These are phyloP conservation scores for Dioscorea alata DNA, from an alignment of 106 monocot genomes.

Conservation along the genomic window DNA sequence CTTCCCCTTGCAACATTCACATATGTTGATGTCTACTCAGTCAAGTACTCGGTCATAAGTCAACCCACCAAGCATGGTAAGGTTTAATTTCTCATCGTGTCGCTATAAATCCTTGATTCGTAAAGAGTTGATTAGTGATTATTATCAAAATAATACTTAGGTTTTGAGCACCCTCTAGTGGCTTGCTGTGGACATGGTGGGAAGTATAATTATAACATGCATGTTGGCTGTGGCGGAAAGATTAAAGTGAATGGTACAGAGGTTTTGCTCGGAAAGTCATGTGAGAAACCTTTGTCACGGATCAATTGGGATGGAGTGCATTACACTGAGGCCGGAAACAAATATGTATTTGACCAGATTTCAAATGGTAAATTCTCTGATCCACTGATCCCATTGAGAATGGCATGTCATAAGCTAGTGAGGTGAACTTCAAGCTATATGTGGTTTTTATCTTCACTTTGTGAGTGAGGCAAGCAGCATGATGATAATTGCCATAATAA, in stretches of 20 bases:
- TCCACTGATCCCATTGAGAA: constrained; percentile 24
- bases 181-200: constrained; percentile 69
- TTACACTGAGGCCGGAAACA: constrained; percentile 39
- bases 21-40: constrained; percentile 87
- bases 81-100: neutral
- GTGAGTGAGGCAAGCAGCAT: no score
- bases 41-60: constrained; percentile 63
- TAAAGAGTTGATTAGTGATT: neutral
- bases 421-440: neutral
- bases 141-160: constrained; percentile 12
- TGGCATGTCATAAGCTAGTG: constrained; percentile 23
- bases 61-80: constrained; percentile 52
- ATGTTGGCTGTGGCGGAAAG: constrained; percentile 41
- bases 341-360: constrained; percentile 40
- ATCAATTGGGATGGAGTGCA: constrained; percentile 52
- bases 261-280: constrained; percentile 37
- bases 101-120: neutral
- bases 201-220: constrained; percentile 48
- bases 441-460: no score
- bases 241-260: constrained; percentile 31
- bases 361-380: constrained; percentile 27
- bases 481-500: no score
- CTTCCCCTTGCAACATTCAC: constrained; percentile 57
- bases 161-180: constrained; percentile 46
- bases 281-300: constrained; percentile 23